Base-by-base conservation (phyloP, 73 alveolate genomes). In the Paramecium octaurelia region DNA sequence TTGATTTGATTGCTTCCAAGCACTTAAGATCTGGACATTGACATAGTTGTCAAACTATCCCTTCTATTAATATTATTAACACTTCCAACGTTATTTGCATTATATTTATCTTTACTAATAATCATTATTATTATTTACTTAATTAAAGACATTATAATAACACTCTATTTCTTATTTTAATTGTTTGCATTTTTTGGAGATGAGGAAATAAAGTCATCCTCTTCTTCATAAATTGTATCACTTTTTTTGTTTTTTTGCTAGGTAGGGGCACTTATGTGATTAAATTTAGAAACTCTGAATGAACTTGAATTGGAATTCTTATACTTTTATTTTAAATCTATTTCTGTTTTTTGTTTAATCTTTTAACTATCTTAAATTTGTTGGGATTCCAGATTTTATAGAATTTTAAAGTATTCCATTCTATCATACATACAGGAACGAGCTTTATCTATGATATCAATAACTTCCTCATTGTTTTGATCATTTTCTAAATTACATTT, bases 191-290 rank as follows among this genome's bases (percentile, higher is more conserved):
- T 73, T 18, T 40, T 40, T 73, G 87, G 87, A 4, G 87, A 34
- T 43, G 36, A 38, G 10, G 43, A 36, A 31, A 64, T 48, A 31
- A 29, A 60, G 12, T 73, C 87, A 34, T 73, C 87, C 5, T 73
- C 87, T 73, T 73, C 57, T 73, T 73, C 87, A n/a, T 4, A 34
- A 2, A 73, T 73, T 12, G 68, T 73, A 35, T 73, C 87, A 73
- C 35, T 73, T 73, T 64, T 73, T 73, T 73, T 73, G 6, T 6
- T 21, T 18, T 36, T 73, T 36, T 40, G 31, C 31, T 64, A 27
- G 29, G 40, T 73, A 10, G 36, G 36, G 0, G 87, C 5, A 34
- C 68, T 35, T 0, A 36, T 58, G 38, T 36, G 36, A 73, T 40
- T 40, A 73, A 35, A 73, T 73, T 73, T 73, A 4, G 59, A 73